Conservation (phyloP, 306 rosid species). For the Mimosa bimucronata region DNA sequence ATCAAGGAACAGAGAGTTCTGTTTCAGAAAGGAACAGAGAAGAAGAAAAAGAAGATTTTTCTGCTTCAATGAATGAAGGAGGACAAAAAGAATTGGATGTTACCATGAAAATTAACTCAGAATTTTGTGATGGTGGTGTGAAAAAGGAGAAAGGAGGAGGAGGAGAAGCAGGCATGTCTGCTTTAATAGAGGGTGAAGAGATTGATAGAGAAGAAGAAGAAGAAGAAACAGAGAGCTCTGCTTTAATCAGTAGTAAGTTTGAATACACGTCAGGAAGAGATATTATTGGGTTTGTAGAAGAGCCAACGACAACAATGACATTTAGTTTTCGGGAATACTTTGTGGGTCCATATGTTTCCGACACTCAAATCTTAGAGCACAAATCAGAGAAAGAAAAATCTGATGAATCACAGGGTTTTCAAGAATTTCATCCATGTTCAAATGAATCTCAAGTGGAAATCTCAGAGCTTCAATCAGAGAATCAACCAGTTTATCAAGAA, state of each 20-base stretch:
- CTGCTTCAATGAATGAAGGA: constrained; percentile 15
- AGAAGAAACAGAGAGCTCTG: constrained; percentile 26
- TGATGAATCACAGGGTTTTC: not conserved
- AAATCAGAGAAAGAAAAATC: not conserved
- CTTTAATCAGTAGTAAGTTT: constrained; percentile 36
- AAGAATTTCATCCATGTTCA: not conserved
- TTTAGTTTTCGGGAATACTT: constrained; percentile 43
- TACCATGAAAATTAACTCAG: not conserved
- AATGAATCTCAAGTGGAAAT: not conserved
- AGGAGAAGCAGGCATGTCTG: not conserved
- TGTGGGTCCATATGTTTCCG: constrained; percentile 33
- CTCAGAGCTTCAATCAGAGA: not conserved
- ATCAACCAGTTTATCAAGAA: constrained; percentile 2
- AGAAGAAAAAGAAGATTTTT: not conserved
- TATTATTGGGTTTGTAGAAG: constrained; percentile 40
- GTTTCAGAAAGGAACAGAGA: constrained; percentile 1
- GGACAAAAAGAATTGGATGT: not conserved
- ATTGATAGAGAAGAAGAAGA: constrained; percentile 6
- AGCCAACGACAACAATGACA: constrained; percentile 40
- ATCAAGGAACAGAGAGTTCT: constrained; percentile 7
- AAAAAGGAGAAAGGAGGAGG: not conserved
- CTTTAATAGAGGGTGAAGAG: not conserved
- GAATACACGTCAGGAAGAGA: constrained; percentile 29
- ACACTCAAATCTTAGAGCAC: not conserved
- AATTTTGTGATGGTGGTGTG: not conserved